Conservation (phyloP, 148 eudicot genomes). For the Linanthus parryae region DNA sequence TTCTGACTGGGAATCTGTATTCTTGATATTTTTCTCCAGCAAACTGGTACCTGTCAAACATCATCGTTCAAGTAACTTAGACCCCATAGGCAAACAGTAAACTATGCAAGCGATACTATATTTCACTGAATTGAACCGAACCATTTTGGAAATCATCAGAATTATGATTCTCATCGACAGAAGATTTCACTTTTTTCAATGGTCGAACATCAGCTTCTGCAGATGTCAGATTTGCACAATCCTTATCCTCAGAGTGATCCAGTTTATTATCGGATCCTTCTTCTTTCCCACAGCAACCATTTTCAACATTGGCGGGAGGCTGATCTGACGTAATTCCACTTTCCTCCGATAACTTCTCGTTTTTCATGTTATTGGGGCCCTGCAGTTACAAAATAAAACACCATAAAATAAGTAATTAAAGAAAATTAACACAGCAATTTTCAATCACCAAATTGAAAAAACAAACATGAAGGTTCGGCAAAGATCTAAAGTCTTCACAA, state of each 20-base stretch:
- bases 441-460: no score
- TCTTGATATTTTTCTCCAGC: slow-evolving; percentile 24
- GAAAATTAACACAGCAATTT: background rate
- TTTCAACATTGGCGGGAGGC: slow-evolving; percentile 22
- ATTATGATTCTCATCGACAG: slow-evolving; percentile 25
- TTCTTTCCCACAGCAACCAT: slow-evolving; percentile 33
- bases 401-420: background rate
- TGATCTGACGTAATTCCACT: no score
- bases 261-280: slow-evolving; percentile 16
- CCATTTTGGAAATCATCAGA: slow-evolving; percentile 34
- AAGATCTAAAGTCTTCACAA: no score
- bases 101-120: background rate
- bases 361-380: slow-evolving; percentile 44
- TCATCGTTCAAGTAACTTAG: background rate
- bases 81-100: slow-evolving; percentile 1
- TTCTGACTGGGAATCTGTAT: slow-evolving; percentile 23
- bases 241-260: slow-evolving; percentile 30
- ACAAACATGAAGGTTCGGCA: no score
- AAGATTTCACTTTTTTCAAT: slow-evolving; percentile 60
- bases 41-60: slow-evolving; percentile 25
- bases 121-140: slow-evolving; percentile 13
- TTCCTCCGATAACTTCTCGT: slow-evolving; percentile 32
- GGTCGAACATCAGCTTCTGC: slow-evolving; percentile 53
- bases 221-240: slow-evolving; percentile 17
- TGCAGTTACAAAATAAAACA: slow-evolving; percentile 13